Base-by-base conservation (phyloP, 192 early-diverging fungal species). In the Chytriomyces sp. region DNA sequence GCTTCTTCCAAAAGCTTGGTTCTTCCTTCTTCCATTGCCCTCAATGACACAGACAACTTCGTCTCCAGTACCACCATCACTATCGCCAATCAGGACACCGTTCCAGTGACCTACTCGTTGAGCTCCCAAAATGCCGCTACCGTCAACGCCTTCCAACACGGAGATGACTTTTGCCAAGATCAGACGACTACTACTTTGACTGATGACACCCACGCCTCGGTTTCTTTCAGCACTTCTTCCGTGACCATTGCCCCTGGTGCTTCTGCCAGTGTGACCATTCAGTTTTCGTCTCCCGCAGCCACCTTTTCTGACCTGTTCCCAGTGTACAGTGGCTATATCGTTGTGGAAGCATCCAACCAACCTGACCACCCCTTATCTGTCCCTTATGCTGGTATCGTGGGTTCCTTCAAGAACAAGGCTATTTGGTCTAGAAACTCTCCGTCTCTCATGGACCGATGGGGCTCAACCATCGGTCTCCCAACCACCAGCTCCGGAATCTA, bases 1-100 rank as follows among this genome's bases (percentile, higher is more conserved):
- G 44, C 93, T 49, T 75, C 39, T 6, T 67, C 89, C 12, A 80
- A 83, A 8, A 77, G 80, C 0, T 38, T 74, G 0, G 74, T 92
- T 34, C 74, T 72, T 5, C 92, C 93, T 2, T 74, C 75, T 14
- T 30, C 40, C 31, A 37, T 79, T 39, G 57, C 71, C 3, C 49
- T 82, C 4, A 82, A 82, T 66, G 80, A 82, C 69, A 77, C 77
- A 41, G 41, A 36, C 57, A 66, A 66, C 53, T 44, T 54, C n/a
- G 5, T 58, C 32, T 58, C n/a, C 14, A n/a, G 10, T 36, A 26
- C 54, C 59, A 44, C 6, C n/a, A 12, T 75, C 76, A 73, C 34
- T n/a, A 68, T 77, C 68, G 57, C 60, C 57, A 79, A 82, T 72
- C 65, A 34, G 55, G 49, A 62, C 63, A 60, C 37, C 12, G 34